Conservation (phyloP, 441 rosid genomes). For the Cnidoscolus chayamansa region DNA sequence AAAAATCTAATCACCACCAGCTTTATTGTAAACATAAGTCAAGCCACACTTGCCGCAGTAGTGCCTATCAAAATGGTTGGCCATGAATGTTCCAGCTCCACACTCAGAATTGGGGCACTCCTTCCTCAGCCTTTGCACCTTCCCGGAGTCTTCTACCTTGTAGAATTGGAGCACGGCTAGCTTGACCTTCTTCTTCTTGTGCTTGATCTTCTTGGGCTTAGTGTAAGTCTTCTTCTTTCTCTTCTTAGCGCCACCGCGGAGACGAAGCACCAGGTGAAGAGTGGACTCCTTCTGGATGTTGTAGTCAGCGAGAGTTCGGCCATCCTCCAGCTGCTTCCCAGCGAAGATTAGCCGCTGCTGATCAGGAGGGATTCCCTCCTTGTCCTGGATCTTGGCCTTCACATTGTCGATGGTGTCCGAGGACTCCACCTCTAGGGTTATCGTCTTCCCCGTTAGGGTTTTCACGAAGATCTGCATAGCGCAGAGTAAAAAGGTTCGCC, state of each 20-base stretch:
- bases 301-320: conserved; percentile 84
- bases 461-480: conserved; percentile 89
- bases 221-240: conserved; percentile 96
- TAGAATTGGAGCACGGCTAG: conserved; percentile 77
- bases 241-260: conserved; percentile 89
- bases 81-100: conserved; percentile 90
- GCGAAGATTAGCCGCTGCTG: conserved; percentile 88
- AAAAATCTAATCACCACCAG: conserved; percentile 56
- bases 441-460: conserved; percentile 86
- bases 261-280: conserved; percentile 76
- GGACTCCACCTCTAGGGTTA: conserved; percentile 81
- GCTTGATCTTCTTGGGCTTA: conserved; percentile 89
- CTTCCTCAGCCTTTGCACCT: conserved; percentile 74
- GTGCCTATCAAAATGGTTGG: conserved; percentile 78
- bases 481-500: neutral
- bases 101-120: conserved; percentile 82
- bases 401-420: conserved; percentile 92
- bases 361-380: conserved; percentile 81
- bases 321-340: conserved; percentile 88
- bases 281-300: conserved; percentile 90
- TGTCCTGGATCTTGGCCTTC: conserved; percentile 86
- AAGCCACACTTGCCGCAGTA: conserved; percentile 91
- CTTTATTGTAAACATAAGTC: conserved; percentile 74
- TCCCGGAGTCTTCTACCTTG: conserved; percentile 70
- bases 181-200: conserved; percentile 91